Percentiles rank a stretch among this genome's conserved stretches.
phyloP scores from a whole-genome alignment of 1,284 basidiomycete genomes.

The Ustilago loliicola region DNA sequence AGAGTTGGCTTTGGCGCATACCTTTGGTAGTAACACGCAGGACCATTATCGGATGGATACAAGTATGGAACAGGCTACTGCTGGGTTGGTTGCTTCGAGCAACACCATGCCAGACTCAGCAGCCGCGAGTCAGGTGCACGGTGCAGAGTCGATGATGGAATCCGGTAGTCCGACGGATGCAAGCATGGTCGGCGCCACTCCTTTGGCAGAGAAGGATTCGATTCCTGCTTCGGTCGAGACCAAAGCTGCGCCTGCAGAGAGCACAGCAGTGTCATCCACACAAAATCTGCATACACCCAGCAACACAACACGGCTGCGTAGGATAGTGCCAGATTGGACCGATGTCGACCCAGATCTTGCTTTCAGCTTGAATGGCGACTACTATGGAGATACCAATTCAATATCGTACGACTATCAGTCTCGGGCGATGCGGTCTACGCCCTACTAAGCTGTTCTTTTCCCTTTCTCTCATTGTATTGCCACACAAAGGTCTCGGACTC shows the following conservation, averaged over 20 bases:
- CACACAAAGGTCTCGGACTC: neutral
- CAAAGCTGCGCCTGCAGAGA: conserved; percentile 1
- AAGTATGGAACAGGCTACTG: conserved; percentile 32
- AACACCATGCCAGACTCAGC: conserved; percentile 9
- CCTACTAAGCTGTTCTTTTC: conserved; percentile 22
- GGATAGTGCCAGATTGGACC: conserved; percentile 49
- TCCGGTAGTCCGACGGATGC: conserved; percentile 1
- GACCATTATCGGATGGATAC: conserved; percentile 38
- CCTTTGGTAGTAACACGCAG: conserved; percentile 35
- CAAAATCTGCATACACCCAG: conserved; percentile 11
- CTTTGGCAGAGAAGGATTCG: conserved; percentile 26
- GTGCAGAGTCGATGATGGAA: conserved; percentile 25
- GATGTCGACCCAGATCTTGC: conserved; percentile 53
- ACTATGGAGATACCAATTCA: conserved; percentile 35
- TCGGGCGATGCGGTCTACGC: conserved; percentile 39
- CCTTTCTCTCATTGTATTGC: no score
- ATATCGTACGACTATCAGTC: conserved; percentile 53
- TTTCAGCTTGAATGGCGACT: conserved; percentile 47
- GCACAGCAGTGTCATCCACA: conserved; percentile 19
- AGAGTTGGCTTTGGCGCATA: conserved; percentile 48
- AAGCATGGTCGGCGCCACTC: conserved; percentile 4
- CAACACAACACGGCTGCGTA: conserved; percentile 17
- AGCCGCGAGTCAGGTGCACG: neutral
- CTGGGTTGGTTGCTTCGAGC: conserved; percentile 27
- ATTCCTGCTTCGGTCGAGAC: conserved; percentile 12